Conservation (phyloP, 164 flowering plant genomes). For the Chimonanthus salicifolius region DNA sequence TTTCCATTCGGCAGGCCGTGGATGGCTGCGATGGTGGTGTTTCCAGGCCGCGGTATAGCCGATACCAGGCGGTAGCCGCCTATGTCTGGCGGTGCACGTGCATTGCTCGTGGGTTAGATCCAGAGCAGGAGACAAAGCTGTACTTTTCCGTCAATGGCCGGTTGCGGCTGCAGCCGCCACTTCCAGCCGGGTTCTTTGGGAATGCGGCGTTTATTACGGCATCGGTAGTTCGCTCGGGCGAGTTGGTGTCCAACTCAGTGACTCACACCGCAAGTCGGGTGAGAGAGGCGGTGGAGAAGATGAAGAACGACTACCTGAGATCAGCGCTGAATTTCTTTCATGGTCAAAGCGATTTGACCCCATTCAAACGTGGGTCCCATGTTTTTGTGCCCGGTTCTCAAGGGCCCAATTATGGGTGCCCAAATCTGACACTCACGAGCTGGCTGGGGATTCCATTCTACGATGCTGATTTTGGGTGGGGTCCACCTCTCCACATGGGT, state of each 20-base stretch:
- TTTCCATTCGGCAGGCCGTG: conserved; percentile 26
- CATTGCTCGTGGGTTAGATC: conserved; percentile 17
- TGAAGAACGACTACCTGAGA: conserved; percentile 46
- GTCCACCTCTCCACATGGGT: conserved; percentile 33
- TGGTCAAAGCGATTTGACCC: conserved; percentile 49
- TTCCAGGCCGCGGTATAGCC: conserved; percentile 15
- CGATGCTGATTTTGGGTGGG: conserved; percentile 43
- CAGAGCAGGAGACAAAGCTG: conserved; percentile 14
- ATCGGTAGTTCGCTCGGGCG: conserved; percentile 3
- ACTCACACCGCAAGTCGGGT: conserved; percentile 31
- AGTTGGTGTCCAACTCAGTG: conserved; percentile 20
- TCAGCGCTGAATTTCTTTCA: conserved; percentile 62
- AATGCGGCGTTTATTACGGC: conserved; percentile 8
- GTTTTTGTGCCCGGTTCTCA: conserved; percentile 11
- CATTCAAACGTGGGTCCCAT: conserved; percentile 40
- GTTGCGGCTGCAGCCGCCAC: conserved; percentile 15
- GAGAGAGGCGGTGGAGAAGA: conserved; percentile 34
- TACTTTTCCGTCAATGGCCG: conserved; percentile 12
- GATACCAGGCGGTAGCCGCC: conserved; percentile 13
- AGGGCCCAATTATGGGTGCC: conserved; percentile 24
- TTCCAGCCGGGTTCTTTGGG: conserved; percentile 21
- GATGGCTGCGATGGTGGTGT: conserved; percentile 6
- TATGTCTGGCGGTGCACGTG: conserved; percentile 5
- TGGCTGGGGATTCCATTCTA: conserved; percentile 25
- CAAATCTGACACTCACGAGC: conserved; percentile 24